phyloP scores from a whole-genome alignment of 176 grass and related monocot species.

The Pontederia crassipes region DNA sequence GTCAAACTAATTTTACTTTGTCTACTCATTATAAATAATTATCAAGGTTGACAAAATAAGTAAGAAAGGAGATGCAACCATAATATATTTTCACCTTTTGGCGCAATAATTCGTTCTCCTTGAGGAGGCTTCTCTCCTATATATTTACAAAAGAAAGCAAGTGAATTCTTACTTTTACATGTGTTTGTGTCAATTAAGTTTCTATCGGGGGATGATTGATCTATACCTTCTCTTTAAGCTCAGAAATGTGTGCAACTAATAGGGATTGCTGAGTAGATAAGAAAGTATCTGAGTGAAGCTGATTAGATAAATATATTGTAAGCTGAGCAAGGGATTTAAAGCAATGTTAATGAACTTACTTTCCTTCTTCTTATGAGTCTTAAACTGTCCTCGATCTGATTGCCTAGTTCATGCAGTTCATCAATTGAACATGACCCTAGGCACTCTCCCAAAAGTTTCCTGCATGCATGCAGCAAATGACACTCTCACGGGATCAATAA shows the following conservation, averaged over 20 bases:
- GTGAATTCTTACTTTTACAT: neutral
- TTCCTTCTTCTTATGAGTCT: neutral
- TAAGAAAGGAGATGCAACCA: no score
- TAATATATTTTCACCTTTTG: neutral
- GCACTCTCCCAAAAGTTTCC: slow-evolving; percentile 1
- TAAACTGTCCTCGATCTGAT: neutral
- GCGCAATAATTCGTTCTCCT: slow-evolving; percentile 1
- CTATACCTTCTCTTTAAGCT: slow-evolving; percentile 11
- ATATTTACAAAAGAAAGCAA: neutral
- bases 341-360: neutral
- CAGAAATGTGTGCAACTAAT: neutral
- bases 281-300: neutral
- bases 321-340: neutral
- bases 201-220: neutral
- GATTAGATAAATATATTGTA: neutral
- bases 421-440: neutral
- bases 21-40: no score
- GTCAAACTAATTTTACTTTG: neutral
- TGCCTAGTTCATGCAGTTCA: neutral
- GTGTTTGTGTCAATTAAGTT: no score
- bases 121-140: slow-evolving; percentile 1
- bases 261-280: neutral
- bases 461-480: neutral
- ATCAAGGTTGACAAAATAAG: no score
- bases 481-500: no score